Evolutionary conservation across 192 early-diverging fungal species (phyloP).

Genomic region (Funneliformis mosseae): DNA sequence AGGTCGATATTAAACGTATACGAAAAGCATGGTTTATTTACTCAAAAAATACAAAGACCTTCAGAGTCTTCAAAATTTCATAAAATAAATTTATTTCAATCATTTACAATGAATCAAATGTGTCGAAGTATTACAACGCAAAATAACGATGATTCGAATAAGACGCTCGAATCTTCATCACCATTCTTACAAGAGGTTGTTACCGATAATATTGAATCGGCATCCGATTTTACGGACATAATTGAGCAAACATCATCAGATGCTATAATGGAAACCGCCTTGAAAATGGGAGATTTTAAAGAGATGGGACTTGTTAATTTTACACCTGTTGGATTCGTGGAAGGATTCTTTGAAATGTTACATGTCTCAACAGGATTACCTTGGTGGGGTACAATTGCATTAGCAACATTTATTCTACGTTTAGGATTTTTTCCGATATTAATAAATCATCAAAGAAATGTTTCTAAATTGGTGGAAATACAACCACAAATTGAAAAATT

Average conservation of each 20-base stretch:
- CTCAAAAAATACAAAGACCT: neutral
- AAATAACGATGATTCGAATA: neutral
- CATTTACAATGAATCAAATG: neutral
- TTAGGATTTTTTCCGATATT: conserved; percentile 70
- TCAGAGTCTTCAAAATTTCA: neutral
- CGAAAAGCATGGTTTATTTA: neutral
- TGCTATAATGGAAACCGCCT: conserved; percentile 50
- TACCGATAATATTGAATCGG: neutral
- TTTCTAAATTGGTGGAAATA: conserved; percentile 67
- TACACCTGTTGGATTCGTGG: conserved; percentile 70
- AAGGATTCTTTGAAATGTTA: conserved; percentile 75
- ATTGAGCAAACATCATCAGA: conserved; percentile 23
- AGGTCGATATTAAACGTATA: neutral
- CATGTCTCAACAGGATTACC: conserved; percentile 84
- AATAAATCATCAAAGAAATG: conserved; percentile 71
- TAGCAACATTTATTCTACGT: conserved; percentile 69
- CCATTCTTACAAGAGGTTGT: neutral
- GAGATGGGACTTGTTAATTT: conserved; percentile 75
- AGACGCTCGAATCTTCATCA: neutral
- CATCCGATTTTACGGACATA: neutral
- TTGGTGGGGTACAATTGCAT: conserved; percentile 92
- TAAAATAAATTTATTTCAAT: neutral
- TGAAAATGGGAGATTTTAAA: conserved; percentile 86
- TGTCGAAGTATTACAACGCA: neutral
- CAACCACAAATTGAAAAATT: conserved; percentile 72